These are phyloP conservation scores for Lithocarpus polystachyus DNA, from an alignment of 306 rosid genomes.

Conservation along the genomic window DNA sequence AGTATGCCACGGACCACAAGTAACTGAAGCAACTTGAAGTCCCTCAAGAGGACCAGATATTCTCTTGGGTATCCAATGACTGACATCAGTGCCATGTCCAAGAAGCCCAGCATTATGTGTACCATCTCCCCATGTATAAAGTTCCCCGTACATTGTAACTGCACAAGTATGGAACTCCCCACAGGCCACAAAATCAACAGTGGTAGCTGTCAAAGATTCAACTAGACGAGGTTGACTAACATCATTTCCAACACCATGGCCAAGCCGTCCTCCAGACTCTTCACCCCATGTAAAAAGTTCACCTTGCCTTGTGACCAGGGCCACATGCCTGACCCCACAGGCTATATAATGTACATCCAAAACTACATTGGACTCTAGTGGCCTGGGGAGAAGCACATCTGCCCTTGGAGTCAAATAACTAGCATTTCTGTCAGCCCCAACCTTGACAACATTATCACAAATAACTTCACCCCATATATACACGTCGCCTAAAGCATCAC, in stretches of 20 bases:
- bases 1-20: constrained; percentile 99
- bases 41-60: constrained; percentile 87
- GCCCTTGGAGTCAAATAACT: constrained; percentile 55
- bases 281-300: constrained; percentile 98
- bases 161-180: constrained; percentile 99
- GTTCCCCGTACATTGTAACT: constrained; percentile 86
- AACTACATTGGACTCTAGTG: constrained; percentile 79
- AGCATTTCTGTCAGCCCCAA: constrained; percentile 66
- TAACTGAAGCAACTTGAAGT: constrained; percentile 83
- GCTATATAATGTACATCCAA: constrained; percentile 88
- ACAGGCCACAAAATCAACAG: constrained; percentile 85
- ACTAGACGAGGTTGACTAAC: constrained; percentile 77
- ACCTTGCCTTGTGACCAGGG: constrained; percentile 94
- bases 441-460: constrained; percentile 64
- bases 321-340: constrained; percentile 92
- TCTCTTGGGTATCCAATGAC: constrained; percentile 98
- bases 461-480: constrained; percentile 96
- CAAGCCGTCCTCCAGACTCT: constrained; percentile 99
- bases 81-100: constrained; percentile 85
- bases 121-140: constrained; percentile 98
- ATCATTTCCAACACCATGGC: constrained; percentile 94
- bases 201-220: constrained; percentile 70
- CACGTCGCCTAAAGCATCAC: constrained; percentile 93
- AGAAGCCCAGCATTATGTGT: constrained; percentile 96
- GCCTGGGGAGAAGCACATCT: constrained; percentile 91